phyloP scores from a whole-genome alignment of 176 grass and related monocot species.

The Musa itinerans region DNA sequence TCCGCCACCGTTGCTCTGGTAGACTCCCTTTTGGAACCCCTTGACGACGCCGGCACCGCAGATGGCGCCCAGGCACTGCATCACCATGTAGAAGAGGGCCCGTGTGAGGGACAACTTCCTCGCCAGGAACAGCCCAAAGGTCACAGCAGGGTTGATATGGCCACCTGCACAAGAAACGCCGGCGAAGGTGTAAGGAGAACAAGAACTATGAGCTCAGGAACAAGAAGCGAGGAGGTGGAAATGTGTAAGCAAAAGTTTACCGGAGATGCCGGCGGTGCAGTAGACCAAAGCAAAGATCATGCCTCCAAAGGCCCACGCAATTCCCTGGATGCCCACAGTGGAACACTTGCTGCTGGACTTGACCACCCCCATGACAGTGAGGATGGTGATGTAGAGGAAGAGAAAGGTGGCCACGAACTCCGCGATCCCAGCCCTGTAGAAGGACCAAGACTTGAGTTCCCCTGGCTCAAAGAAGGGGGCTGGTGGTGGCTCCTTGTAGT shows the following conservation, averaged over 20 bases:
- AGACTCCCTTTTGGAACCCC: conserved; percentile 75
- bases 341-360: conserved; percentile 53
- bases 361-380: conserved; percentile 85
- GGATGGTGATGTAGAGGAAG: conserved; percentile 85
- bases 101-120: conserved; percentile 6
- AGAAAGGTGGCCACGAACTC: conserved; percentile 77
- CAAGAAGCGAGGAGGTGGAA: neutral
- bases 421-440: conserved; percentile 33
- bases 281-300: conserved; percentile 90
- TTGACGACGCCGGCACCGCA: conserved; percentile 65
- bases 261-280: conserved; percentile 92
- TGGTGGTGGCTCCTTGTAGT: conserved; percentile 73
- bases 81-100: conserved; percentile 55
- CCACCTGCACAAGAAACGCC: conserved; percentile 45
- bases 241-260: conserved; percentile 22
- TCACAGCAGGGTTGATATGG: conserved; percentile 39
- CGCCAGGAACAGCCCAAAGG: neutral
- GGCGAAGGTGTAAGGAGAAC: conserved; percentile 7
- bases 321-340: conserved; percentile 21
- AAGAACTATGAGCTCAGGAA: conserved; percentile 10
- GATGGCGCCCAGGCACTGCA: conserved; percentile 1
- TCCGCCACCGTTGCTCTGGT: conserved; percentile 66
- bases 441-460: conserved; percentile 87
- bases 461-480: conserved; percentile 75
- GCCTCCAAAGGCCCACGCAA: conserved; percentile 71